Evolutionary conservation across 2,329 filamentous ascomycete species (phyloP).

Genomic region (Pezicula neosporulosa): DNA sequence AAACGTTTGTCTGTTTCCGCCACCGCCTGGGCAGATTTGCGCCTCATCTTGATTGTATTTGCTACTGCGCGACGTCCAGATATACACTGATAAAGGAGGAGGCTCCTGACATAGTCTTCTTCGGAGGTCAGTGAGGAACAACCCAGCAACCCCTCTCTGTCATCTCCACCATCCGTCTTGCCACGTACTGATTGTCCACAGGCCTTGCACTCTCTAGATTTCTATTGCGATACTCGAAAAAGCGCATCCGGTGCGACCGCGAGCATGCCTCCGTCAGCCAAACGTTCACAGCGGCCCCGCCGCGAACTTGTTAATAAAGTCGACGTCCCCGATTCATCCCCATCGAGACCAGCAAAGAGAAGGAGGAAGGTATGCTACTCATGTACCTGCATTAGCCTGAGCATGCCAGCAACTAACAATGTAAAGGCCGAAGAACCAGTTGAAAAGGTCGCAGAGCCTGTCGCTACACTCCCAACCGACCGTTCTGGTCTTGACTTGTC

Average conservation of each 20-base stretch:
- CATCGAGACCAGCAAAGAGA: conserved; percentile 59
- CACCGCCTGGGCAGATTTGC: no score
- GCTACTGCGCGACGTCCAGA: neutral
- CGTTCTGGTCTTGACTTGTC: conserved; percentile 30
- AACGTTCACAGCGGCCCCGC: conserved; percentile 32
- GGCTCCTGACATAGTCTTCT: neutral
- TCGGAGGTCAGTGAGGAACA: no score
- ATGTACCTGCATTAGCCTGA: neutral
- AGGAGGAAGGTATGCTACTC: conserved; percentile 52
- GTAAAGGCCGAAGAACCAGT: conserved; percentile 34
- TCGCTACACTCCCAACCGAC: conserved; percentile 37
- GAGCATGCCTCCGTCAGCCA: conserved; percentile 36
- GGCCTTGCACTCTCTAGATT: no score
- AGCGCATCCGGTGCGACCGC: neutral
- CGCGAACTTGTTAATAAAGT: conserved; percentile 28
- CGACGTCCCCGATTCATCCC: conserved; percentile 43
- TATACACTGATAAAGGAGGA: no score
- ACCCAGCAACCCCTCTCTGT: no score
- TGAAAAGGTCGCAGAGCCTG: conserved; percentile 10
- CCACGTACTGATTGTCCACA: no score
- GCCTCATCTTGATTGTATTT: no score
- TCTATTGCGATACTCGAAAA: no score
- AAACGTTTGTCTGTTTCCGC: no score
- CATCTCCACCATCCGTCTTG: no score
- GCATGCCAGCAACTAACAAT: neutral